These are phyloP conservation scores for Anastatica hierochuntica DNA, from an alignment of 345 rosid species.

Conservation along the genomic window DNA sequence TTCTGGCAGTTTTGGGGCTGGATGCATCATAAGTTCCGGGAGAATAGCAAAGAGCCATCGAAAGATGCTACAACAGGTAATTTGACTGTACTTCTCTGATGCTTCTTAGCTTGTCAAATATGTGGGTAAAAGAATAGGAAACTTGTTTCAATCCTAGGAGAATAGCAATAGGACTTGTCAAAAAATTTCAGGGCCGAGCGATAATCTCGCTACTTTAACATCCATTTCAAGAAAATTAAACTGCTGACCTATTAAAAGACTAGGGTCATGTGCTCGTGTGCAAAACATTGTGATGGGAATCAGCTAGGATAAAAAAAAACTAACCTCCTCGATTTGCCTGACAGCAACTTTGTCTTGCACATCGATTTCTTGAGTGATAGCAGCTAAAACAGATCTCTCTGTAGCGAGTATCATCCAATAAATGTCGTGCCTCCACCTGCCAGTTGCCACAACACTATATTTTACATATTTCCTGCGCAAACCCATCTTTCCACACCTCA, in stretches of 20 bases:
- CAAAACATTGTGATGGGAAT: too few species aligned
- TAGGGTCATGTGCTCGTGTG: too few species aligned
- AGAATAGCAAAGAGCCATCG: slow-evolving; percentile 38
- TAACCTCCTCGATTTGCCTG: too few species aligned
- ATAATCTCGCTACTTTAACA: too few species aligned
- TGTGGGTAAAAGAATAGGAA: slow-evolving; percentile 5
- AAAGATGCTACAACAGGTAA: slow-evolving; percentile 61
- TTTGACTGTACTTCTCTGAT: slow-evolving; percentile 15
- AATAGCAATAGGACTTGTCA: slow-evolving; percentile 7
- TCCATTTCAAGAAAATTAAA: too few species aligned
- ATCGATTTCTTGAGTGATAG: too few species aligned
- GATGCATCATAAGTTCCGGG: slow-evolving; percentile 57
- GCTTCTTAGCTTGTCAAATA: slow-evolving; percentile 5
- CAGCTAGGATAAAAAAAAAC: too few species aligned
- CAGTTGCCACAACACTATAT: background rate
- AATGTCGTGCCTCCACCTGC: background rate
- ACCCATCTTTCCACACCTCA: too few species aligned
- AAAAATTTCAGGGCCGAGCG: background rate
- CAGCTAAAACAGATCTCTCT: too few species aligned
- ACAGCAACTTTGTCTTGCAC: too few species aligned
- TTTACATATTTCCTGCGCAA: slow-evolving; percentile 1
- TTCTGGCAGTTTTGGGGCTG: slow-evolving; percentile 71
- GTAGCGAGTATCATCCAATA: background rate
- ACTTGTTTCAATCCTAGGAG: slow-evolving; percentile 5
- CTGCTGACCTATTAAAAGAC: too few species aligned